These are phyloP conservation scores for Chlamydomonas sphaeroides DNA, from an alignment of 139 green algal genomes.

Conservation along the genomic window DNA sequence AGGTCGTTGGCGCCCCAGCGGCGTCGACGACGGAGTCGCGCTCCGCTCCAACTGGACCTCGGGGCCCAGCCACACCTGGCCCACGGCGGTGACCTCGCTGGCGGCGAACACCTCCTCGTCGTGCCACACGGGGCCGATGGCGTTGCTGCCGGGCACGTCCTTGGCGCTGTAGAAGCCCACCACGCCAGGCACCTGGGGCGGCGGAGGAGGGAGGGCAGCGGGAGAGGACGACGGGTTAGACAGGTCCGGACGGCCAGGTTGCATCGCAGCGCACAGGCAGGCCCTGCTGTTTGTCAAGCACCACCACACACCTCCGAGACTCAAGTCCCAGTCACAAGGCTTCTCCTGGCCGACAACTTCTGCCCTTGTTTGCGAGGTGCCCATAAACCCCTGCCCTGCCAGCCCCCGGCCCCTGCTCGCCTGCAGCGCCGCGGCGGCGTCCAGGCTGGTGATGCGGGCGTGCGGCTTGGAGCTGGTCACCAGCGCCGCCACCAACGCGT, in stretches of 20 bases:
- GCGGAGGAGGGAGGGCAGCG: neutral
- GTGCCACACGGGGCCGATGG: conserved; percentile 82
- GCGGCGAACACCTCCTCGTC: conserved; percentile 95
- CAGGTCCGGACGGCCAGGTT: neutral
- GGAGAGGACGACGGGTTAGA: neutral
- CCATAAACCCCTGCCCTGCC: too few relatives aligned
- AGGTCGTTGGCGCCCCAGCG: too few relatives aligned
- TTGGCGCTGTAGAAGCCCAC: conserved; percentile 76
- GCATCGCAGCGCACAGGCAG: neutral
- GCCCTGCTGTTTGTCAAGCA: too few relatives aligned
- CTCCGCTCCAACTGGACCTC: too few relatives aligned
- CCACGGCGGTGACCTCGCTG: conserved; percentile 86
- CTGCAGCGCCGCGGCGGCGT: conserved; percentile 21
- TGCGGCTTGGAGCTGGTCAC: conserved; percentile 85
- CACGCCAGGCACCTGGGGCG: conserved; percentile 63
- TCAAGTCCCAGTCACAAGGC: too few relatives aligned
- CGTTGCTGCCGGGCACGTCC: conserved; percentile 88
- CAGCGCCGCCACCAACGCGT: conserved; percentile 81
- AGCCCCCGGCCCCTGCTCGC: too few relatives aligned
- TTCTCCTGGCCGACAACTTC: too few relatives aligned
- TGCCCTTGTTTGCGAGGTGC: too few relatives aligned
- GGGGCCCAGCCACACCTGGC: conserved; percentile 72
- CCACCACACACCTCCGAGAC: too few relatives aligned
- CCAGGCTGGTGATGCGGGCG: conserved; percentile 63
- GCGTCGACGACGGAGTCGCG: too few relatives aligned